These are phyloP conservation scores for Pseudisothecium myosuroides DNA, from an alignment of 225 moss, liverwort and hornwort species.

Conservation along the genomic window DNA sequence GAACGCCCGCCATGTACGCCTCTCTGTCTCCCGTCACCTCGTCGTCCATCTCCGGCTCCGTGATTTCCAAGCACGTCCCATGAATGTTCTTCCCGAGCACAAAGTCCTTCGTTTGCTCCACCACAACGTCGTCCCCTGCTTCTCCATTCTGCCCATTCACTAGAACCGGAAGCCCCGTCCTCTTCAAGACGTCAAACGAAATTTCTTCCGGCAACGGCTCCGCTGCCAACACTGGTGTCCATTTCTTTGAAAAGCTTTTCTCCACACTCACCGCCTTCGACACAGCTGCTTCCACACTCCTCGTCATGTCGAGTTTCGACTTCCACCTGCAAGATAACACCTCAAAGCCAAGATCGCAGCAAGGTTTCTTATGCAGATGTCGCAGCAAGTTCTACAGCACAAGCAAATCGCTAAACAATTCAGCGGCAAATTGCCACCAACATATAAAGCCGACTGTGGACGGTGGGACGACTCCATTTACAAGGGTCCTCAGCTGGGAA, in stretches of 20 bases:
- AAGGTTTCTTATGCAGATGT: neutral
- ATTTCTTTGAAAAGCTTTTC: neutral
- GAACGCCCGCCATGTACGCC: conserved; percentile 27
- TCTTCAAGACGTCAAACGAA: conserved; percentile 2
- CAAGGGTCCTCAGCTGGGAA: neutral
- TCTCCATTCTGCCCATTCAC: neutral
- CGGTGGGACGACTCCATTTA: neutral
- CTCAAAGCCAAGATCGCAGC: neutral
- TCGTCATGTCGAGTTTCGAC: neutral
- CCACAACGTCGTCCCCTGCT: neutral
- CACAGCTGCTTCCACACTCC: neutral
- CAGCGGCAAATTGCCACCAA: neutral
- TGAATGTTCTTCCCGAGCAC: conserved; percentile 25
- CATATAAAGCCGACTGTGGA: neutral
- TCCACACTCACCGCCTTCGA: neutral
- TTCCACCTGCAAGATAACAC: neutral
- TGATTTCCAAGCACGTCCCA: conserved; percentile 28
- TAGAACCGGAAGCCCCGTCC: neutral
- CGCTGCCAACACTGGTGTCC: neutral
- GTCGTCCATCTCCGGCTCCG: conserved; percentile 24
- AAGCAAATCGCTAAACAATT: neutral
- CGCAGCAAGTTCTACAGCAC: neutral
- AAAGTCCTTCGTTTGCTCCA: conserved; percentile 1
- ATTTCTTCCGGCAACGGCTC: conserved; percentile 16
- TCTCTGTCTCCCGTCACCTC: conserved; percentile 23